Percentiles rank a stretch among this genome's conserved stretches.
These are phyloP conservation scores for Pugionium cornutum DNA, from an alignment of 345 rosid species.

Conservation along the genomic window DNA sequence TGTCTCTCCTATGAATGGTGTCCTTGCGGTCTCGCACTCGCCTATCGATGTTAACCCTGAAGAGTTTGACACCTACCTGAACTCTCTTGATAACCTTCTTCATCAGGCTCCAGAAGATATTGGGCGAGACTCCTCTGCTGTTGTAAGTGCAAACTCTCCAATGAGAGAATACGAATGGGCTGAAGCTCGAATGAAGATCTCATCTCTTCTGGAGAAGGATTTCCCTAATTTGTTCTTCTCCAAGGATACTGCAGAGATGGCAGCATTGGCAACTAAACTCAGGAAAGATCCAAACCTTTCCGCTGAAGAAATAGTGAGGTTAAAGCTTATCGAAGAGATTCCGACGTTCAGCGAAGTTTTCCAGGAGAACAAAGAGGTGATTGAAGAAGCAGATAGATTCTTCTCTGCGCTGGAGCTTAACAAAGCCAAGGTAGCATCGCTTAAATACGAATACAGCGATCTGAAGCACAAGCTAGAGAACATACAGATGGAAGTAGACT, in stretches of 20 bases:
- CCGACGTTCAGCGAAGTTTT: conserved; percentile 34
- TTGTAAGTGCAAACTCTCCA: conserved; percentile 26
- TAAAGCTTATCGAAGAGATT: conserved; percentile 63
- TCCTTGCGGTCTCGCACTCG: conserved; percentile 32
- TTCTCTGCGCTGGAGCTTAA: conserved; percentile 35
- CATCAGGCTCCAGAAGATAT: conserved; percentile 45
- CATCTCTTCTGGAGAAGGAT: conserved; percentile 54
- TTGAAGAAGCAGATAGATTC: conserved; percentile 44
- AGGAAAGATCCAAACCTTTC: conserved; percentile 51
- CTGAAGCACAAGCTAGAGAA: conserved; percentile 47
- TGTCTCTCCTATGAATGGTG: conserved; percentile 42
- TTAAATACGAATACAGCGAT: conserved; percentile 12
- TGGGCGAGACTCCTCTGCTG: conserved; percentile 22
- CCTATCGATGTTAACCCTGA: conserved; percentile 43
- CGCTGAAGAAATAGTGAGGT: conserved; percentile 60
- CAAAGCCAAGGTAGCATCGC: conserved; percentile 53
- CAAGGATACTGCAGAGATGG: conserved; percentile 45
- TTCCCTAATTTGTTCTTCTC: conserved; percentile 51
- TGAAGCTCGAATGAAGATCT: conserved; percentile 53
- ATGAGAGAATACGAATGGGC: conserved; percentile 48
- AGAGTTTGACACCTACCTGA: conserved; percentile 66
- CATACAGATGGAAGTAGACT: conserved; percentile 54
- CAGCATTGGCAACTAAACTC: conserved; percentile 51
- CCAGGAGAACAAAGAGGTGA: conserved; percentile 47
- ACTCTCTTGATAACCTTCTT: conserved; percentile 69